Conservation (phyloP, 805 yeast species). For the Wickerhamiella dianesei region DNA sequence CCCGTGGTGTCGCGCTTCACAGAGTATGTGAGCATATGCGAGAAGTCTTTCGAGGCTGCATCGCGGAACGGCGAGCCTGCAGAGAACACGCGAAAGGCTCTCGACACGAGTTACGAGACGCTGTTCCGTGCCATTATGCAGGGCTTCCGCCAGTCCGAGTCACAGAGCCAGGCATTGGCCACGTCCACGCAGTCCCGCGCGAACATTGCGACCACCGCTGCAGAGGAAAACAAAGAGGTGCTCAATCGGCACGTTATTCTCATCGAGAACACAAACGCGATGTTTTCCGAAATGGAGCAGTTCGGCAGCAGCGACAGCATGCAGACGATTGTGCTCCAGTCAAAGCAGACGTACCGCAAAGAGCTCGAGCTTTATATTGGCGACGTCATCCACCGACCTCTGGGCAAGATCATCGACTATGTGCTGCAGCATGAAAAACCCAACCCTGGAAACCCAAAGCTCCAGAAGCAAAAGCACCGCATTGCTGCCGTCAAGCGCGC, state of each 20-base stretch:
- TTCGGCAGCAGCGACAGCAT: conserved; percentile 11
- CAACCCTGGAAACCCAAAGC: conserved; percentile 25
- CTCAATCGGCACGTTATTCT: conserved; percentile 34
- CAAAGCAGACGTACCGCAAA: conserved; percentile 21
- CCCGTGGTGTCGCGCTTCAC: conserved; percentile 37
- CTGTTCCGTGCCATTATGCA: conserved; percentile 20
- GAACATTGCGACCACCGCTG: background rate
- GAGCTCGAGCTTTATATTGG: conserved; percentile 34
- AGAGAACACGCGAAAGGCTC: conserved; percentile 8
- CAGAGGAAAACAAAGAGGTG: conserved; percentile 26
- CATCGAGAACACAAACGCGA: conserved; percentile 41
- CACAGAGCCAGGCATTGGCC: background rate
- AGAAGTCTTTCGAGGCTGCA: conserved; percentile 9
- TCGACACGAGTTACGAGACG: conserved; percentile 13
- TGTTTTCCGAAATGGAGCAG: conserved; percentile 25
- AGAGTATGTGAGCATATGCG: conserved; percentile 19
- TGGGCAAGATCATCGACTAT: conserved; percentile 58
- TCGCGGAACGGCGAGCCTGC: conserved; percentile 1
- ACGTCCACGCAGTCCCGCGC: background rate
- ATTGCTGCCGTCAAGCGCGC: conserved; percentile 37
- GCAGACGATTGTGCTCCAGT: conserved; percentile 19
- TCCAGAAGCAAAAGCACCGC: conserved; percentile 32
- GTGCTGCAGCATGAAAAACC: conserved; percentile 46
- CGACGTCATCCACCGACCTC: conserved; percentile 36
- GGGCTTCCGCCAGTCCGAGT: conserved; percentile 11